A percentile compares a stretch with the other conserved stretches of the same genome.
These are phyloP conservation scores for Rubus parviflorus DNA, from an alignment of 306 rosid genomes.

Conservation along the genomic window DNA sequence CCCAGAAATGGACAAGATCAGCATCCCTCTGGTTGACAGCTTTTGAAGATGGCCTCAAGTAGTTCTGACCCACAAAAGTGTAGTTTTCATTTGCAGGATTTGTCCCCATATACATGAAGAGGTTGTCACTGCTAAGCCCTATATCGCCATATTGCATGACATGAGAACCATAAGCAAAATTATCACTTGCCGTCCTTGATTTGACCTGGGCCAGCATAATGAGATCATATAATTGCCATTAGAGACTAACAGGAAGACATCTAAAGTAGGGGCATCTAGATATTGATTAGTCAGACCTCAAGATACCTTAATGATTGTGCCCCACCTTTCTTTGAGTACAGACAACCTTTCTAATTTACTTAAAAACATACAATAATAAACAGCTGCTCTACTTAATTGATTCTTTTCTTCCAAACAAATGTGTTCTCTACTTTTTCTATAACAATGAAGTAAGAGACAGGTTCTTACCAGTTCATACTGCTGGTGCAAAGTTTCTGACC, in stretches of 20 bases:
- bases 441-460: constrained; percentile 19
- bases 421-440: not conserved
- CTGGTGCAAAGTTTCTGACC: constrained; percentile 75
- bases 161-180: constrained; percentile 71
- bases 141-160: constrained; percentile 95
- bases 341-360: not conserved
- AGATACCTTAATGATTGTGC: not conserved
- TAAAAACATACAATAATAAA: constrained; percentile 1
- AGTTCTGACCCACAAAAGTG: constrained; percentile 65
- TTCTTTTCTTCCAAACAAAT: not conserved
- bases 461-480: constrained; percentile 80
- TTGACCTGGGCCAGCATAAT: constrained; percentile 61
- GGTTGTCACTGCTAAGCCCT: constrained; percentile 42
- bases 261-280: not conserved
- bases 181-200: constrained; percentile 57
- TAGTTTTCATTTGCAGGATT: constrained; percentile 89
- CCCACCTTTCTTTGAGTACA: not conserved
- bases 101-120: constrained; percentile 70
- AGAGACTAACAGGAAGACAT: constrained; percentile 1
- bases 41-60: constrained; percentile 55
- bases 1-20: constrained; percentile 96
- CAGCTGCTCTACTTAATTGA: not conserved
- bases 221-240: not conserved
- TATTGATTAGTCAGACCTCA: not conserved
- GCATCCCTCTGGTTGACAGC: constrained; percentile 90